A percentile compares a stretch with the other conserved stretches of the same genome.
Evolutionary conservation across 2,329 filamentous ascomycete genomes (phyloP).

Genomic region (Aureobasidium sp.): DNA sequence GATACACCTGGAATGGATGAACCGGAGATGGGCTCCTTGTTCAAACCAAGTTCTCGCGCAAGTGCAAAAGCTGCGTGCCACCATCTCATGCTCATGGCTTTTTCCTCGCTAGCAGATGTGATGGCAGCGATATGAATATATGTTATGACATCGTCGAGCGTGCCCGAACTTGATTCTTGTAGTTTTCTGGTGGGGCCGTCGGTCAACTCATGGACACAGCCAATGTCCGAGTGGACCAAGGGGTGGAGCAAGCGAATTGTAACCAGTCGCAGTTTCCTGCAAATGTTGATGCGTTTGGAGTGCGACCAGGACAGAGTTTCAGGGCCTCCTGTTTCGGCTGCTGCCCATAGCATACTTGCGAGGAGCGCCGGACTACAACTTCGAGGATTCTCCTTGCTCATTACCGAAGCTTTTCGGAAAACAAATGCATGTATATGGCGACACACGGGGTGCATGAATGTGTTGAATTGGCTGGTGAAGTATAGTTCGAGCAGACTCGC

Average conservation of each 20-base stretch:
- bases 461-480: constrained; percentile 14
- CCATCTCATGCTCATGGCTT: constrained; percentile 14
- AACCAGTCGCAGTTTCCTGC: constrained; percentile 8
- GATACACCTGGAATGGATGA: constrained; percentile 10
- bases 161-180: constrained; percentile 7
- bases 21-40: constrained; percentile 12
- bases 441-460: constrained; percentile 13
- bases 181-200: constrained; percentile 7
- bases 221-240: constrained; percentile 8
- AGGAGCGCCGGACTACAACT: constrained; percentile 12
- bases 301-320: constrained; percentile 14
- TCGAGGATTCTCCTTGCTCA: constrained; percentile 14
- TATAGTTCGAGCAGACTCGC: constrained; percentile 11
- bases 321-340: constrained; percentile 12
- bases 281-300: constrained; percentile 7
- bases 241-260: constrained; percentile 10
- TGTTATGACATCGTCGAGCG: constrained; percentile 11
- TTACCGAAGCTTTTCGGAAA: constrained; percentile 10
- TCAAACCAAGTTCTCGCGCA: constrained; percentile 10
- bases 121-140: constrained; percentile 14
- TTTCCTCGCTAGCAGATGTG: constrained; percentile 13
- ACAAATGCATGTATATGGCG: constrained; percentile 12
- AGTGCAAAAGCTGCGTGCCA: constrained; percentile 14
- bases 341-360: constrained; percentile 11
- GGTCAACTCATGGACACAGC: constrained; percentile 8